Base-by-base conservation (phyloP, 176 grass and related monocot species). In the Phragmites australis region DNA sequence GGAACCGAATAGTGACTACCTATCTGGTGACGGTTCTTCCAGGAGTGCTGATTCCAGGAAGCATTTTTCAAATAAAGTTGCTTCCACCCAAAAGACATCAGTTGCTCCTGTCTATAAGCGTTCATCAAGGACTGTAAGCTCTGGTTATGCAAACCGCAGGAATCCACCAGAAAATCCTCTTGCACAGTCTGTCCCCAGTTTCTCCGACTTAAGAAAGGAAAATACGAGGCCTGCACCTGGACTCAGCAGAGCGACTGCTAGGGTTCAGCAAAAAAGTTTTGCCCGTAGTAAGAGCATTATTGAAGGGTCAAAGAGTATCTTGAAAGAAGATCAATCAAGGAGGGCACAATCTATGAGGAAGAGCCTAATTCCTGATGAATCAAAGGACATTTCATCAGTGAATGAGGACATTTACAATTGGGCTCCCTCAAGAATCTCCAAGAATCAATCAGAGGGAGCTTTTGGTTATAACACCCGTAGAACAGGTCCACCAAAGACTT, bases 201-300 rank as follows among this genome's bases (percentile, higher is more conserved):
- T 99, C 63, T 78, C 84, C 6, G 93, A 99, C 62, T 89, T 99
- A 23, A 83, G 93, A 84, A 99, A 99, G 68, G 97, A 96, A 96
- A 99, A 96, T 87, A 91, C 92, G 67, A 95, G 85, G 49, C 96
- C 90, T 77, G 88, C 88, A 65, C 74, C 73, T 83, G 92, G 75
- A 69, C 70, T 69, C 53, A 88, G 87, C 65, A 94, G 88, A 73
- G 81, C 63, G 43, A 89, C 53, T 66, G 45, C 78, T 75, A 85
- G 88, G 72, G 77, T 46, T 37, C 90, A 92, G 58, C 81, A 69
- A 30, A 95, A 88, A 68, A 77, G 81, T 51, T 88, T 89, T 87
- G 76, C 88, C 42, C 90, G 82, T 52, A 99, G 93, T 85, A 96
- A 91, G 64, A 91, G 97, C 49, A 99, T 87, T 44, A 90, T 77